Evolutionary conservation across 2,329 filamentous ascomycete species (phyloP).

Genomic region (Beauveria varroae): DNA sequence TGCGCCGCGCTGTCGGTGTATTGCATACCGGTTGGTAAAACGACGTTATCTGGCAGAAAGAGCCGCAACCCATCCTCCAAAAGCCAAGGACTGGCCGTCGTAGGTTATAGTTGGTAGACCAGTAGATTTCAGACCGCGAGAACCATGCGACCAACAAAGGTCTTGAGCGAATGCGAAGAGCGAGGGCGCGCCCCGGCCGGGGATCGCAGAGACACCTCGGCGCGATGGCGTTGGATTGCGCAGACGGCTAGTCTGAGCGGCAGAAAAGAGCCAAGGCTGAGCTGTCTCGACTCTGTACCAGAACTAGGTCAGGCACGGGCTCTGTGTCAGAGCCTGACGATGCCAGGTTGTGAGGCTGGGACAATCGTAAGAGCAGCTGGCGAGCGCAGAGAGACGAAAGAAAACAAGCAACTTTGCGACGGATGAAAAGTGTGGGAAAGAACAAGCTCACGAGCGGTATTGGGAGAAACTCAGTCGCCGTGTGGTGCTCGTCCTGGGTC

Average conservation of each 20-base stretch:
- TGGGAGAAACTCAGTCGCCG: constrained; percentile 4
- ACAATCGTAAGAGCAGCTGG: not conserved
- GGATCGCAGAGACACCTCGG: not conserved
- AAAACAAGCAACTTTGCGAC: not conserved
- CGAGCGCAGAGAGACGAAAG: not conserved
- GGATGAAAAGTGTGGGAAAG: constrained; percentile 5
- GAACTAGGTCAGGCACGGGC: not conserved
- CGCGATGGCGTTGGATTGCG: not conserved
- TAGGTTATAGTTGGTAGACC: not conserved
- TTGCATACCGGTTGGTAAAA: not conserved
- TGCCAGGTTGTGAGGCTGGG: not conserved
- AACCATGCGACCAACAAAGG: not conserved
- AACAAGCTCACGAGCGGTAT: not conserved
- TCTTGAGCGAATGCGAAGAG: not conserved
- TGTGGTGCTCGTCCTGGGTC: not conserved
- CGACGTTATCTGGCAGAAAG: not conserved
- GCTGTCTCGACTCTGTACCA: not conserved
- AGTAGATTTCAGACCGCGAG: not conserved
- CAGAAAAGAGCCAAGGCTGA: not conserved
- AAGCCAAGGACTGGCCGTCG: constrained; percentile 1
- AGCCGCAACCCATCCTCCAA: constrained; percentile 6
- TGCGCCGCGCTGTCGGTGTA: not conserved
- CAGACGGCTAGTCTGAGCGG: not conserved
- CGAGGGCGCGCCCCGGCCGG: not conserved
- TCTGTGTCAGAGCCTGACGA: not conserved